phyloP scores from a whole-genome alignment of 148 eudicot species.

The Rhododendron mucronatum region DNA sequence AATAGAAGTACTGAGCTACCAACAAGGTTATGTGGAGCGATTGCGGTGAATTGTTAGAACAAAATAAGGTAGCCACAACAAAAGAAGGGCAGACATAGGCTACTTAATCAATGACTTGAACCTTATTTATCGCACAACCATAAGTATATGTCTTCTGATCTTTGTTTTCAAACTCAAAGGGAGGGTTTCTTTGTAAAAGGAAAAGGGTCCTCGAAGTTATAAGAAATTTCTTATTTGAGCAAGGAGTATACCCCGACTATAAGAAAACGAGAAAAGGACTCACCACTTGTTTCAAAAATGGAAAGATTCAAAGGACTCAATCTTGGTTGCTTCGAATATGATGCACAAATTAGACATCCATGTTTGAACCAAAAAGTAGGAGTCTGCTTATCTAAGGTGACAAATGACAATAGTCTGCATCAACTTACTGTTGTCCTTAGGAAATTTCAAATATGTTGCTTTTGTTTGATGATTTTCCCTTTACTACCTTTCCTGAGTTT shows the following conservation, averaged over 20 bases:
- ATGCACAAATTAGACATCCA: not conserved
- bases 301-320: not conserved
- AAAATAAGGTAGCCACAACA: not conserved
- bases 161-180: not conserved
- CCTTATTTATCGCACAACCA: not conserved
- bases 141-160: not conserved
- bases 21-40: not conserved
- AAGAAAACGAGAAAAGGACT: not conserved
- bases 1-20: not conserved
- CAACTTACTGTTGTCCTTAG: not conserved
- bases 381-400: not conserved
- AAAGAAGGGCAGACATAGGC: not conserved
- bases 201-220: not conserved
- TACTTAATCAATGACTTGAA: not conserved
- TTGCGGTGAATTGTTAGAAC: not conserved
- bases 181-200: not conserved
- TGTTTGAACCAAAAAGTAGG: slow-evolving; percentile 2
- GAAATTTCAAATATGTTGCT: not conserved
- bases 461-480: not conserved
- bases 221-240: not conserved
- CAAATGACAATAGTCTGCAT: not conserved
- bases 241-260: not conserved
- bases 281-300: not conserved
- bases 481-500: not conserved
- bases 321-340: not conserved